Evolutionary conservation across 768 basidiomycete genomes (phyloP).

Genomic region (Cystoderma amianthinum): DNA sequence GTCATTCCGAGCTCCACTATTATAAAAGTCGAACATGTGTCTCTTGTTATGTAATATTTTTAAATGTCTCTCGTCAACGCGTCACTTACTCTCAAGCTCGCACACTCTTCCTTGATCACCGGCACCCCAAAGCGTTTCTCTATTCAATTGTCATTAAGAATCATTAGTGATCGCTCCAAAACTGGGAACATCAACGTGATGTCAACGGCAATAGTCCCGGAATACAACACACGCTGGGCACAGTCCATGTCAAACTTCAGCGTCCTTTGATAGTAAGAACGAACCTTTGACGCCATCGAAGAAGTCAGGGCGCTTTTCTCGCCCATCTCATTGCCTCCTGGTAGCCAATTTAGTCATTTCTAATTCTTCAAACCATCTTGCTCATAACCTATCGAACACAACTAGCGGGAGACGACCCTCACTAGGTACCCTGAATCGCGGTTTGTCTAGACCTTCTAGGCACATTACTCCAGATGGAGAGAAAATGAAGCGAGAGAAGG

Average conservation of each 20-base stretch:
- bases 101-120: too few relatives aligned
- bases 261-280: slow-evolving; percentile 44
- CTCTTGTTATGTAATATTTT: too few relatives aligned
- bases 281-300: slow-evolving; percentile 37
- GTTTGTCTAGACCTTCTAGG: slow-evolving; percentile 34
- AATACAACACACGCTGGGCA: slow-evolving; percentile 38
- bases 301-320: slow-evolving; percentile 86
- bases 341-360: slow-evolving; percentile 38
- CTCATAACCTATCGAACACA: slow-evolving; percentile 37
- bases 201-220: too few relatives aligned
- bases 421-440: slow-evolving; percentile 50
- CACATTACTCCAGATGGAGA: slow-evolving; percentile 17
- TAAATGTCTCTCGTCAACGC: too few relatives aligned
- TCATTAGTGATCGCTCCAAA: too few relatives aligned
- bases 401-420: slow-evolving; percentile 81
- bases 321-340: slow-evolving; percentile 41
- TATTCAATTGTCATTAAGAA: too few relatives aligned
- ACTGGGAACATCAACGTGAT: slow-evolving; percentile 70
- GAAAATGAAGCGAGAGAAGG: slow-evolving; percentile 15
- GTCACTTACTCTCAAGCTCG: too few relatives aligned
- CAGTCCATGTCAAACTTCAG: slow-evolving; percentile 63
- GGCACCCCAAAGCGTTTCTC: too few relatives aligned
- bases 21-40: too few relatives aligned
- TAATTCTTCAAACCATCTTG: slow-evolving; percentile 49
- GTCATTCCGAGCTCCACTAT: too few relatives aligned